phyloP scores from a whole-genome alignment of 83 land plant species.

The Larix sibirica region DNA sequence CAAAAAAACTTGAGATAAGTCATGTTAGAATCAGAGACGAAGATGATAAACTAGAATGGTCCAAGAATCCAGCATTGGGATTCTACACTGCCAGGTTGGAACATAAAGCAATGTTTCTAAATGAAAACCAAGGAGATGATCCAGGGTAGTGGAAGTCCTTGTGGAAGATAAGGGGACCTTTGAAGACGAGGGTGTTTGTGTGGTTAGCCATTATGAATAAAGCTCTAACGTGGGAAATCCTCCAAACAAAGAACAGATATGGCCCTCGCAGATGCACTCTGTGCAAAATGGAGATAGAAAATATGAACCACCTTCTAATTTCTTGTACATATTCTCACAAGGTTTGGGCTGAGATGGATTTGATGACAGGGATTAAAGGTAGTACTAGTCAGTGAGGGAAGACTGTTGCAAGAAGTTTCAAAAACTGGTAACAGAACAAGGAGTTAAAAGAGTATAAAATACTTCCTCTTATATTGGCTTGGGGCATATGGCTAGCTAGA shows the following conservation, averaged over 20 bases:
- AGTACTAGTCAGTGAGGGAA: neutral
- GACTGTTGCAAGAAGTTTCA: neutral
- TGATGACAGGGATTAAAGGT: neutral
- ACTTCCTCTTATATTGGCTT: too few relatives aligned
- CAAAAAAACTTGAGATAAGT: too few relatives aligned
- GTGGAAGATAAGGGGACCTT: neutral
- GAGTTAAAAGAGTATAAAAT: too few relatives aligned
- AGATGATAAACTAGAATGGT: too few relatives aligned
- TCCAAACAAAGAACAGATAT: neutral
- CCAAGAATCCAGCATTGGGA: too few relatives aligned
- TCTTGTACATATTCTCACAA: neutral
- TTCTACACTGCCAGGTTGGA: too few relatives aligned
- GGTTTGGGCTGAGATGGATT: neutral
- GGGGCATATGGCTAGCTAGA: too few relatives aligned
- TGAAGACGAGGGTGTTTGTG: neutral
- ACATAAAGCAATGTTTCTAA: too few relatives aligned
- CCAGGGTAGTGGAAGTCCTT: neutral
- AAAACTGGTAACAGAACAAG: neutral
- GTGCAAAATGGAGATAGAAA: neutral
- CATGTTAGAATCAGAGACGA: too few relatives aligned
- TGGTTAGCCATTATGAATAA: neutral
- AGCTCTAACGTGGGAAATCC: neutral
- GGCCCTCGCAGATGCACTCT: neutral
- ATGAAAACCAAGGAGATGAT: too few relatives aligned
- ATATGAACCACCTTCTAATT: neutral